Percentiles rank a stretch among this genome's conserved stretches.
Evolutionary conservation across 345 rosid genomes (phyloP).

Genomic region (Camelina sativa): DNA sequence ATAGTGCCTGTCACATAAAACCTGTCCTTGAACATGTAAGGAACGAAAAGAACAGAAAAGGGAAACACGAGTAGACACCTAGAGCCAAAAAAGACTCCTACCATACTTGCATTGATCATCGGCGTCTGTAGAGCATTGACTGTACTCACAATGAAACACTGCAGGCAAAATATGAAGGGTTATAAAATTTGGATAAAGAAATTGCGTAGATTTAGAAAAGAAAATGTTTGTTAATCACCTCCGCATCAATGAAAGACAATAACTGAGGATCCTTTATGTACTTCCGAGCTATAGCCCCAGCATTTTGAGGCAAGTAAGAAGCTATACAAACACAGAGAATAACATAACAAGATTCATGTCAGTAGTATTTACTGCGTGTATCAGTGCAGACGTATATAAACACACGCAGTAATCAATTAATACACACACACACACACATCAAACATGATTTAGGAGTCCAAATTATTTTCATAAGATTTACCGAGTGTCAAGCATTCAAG

Average conservation of each 20-base stretch:
- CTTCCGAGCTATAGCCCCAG: constrained; percentile 89
- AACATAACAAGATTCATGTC: constrained; percentile 22
- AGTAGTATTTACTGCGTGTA: not conserved
- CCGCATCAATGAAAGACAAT: constrained; percentile 92
- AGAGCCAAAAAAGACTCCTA: constrained; percentile 43
- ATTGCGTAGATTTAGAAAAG: not conserved
- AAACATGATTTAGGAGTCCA: constrained; percentile 8
- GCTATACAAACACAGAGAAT: constrained; percentile 52
- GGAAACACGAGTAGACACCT: not conserved
- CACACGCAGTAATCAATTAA: not conserved
- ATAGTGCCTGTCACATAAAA: constrained; percentile 94
- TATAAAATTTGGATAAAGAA: constrained; percentile 21
- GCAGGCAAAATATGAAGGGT: constrained; percentile 41
- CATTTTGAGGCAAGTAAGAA: constrained; percentile 87
- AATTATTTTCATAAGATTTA: constrained; percentile 21
- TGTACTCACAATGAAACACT: constrained; percentile 98
- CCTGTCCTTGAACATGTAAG: constrained; percentile 53
- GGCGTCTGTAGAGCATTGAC: constrained; percentile 88
- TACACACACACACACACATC: constrained; percentile 5
- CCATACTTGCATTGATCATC: constrained; percentile 97
- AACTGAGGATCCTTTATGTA: constrained; percentile 82
- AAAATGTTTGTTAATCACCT: constrained; percentile 54
- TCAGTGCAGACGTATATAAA: not conserved
- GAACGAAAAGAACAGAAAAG: constrained; percentile 25
- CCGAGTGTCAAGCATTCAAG: constrained; percentile 90